Evolutionary conservation across 75 land plant genomes (phyloP), one percentile per base, ranked within the genome.

Genomic region (Gnetum montanum): DNA sequence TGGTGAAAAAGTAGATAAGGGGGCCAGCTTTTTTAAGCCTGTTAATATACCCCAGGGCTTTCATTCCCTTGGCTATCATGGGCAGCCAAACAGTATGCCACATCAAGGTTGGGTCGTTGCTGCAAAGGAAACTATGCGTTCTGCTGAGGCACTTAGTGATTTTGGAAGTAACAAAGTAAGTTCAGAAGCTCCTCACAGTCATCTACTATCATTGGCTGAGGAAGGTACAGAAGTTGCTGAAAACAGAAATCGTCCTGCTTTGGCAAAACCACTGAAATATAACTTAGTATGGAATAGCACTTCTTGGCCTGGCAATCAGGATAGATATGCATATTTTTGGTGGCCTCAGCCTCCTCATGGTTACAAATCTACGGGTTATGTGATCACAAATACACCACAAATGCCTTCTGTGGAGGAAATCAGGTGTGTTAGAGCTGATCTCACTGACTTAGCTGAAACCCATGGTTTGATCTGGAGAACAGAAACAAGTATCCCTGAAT

Each of bases 11-110:
- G 64, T 56, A 27, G 55, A 70, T 40, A 38, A 66, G 25, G 90
- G 93, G 8, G 87, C 74, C 4, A 70, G 78, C 10, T 78, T 89
- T 43, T 89, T 70, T 65, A 78, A 69, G 26, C 95, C 95, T 11
- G 71, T 81, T 2, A 56, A 60, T 0, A 38, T 89, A 8, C 95
- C 92, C 5, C 23, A 30, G 7, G 91, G 84, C 3, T 89, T 60
- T 58, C 73, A 25, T 47, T 34, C 34, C 49, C 67, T 89, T 1
- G 86, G 95, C 25, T 49, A 51, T 60, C 71, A 71, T 31, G 58
- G 63, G 28, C 89, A 87, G 35, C 65, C 83, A 22, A 84, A 73
- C 63, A 63, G 59, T 57, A 40, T 49, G 22, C 61, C 78, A 3
- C 63, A 66, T 22, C 71, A 59, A 26, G 84, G 81, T 0, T 69